phyloP scores from a whole-genome alignment of 1,284 basidiomycete genomes.

The Ganoderma multipileum region DNA sequence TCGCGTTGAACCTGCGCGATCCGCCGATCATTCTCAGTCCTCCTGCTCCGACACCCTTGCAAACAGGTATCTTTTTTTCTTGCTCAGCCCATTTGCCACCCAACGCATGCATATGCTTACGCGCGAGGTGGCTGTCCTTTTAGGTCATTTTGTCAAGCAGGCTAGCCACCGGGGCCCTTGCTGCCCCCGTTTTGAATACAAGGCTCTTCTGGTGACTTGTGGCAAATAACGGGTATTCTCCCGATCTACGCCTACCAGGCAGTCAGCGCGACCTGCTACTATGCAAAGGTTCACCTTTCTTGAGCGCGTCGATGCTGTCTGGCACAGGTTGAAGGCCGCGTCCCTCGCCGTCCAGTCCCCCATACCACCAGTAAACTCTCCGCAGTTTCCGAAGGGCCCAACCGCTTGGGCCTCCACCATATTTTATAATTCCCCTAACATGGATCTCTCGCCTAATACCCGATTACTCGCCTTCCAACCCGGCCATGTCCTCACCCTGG shows the following conservation, averaged over 20 bases:
- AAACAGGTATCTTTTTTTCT: background rate
- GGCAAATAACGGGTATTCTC: too few relatives aligned
- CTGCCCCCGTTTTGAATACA: too few relatives aligned
- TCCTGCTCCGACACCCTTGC: background rate
- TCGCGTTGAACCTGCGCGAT: background rate
- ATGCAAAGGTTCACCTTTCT: background rate
- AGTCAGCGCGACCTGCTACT: background rate
- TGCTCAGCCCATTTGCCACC: too few relatives aligned
- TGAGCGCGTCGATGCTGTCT: background rate
- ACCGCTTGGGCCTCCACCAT: background rate
- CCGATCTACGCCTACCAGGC: too few relatives aligned
- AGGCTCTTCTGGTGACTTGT: too few relatives aligned
- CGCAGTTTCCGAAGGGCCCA: background rate
- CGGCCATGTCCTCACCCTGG: slow-evolving; percentile 1
- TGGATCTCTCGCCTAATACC: background rate
- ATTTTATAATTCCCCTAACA: background rate
- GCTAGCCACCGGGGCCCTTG: too few relatives aligned
- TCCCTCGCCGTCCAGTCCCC: background rate
- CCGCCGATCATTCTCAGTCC: too few relatives aligned
- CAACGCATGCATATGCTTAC: too few relatives aligned
- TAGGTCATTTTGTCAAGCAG: too few relatives aligned
- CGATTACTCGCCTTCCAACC: background rate
- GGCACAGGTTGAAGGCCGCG: background rate
- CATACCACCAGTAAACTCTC: background rate
- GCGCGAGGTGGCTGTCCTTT: too few relatives aligned